Conservation (phyloP, 306 rosid species). For the Chamaecrista fasciculata region DNA sequence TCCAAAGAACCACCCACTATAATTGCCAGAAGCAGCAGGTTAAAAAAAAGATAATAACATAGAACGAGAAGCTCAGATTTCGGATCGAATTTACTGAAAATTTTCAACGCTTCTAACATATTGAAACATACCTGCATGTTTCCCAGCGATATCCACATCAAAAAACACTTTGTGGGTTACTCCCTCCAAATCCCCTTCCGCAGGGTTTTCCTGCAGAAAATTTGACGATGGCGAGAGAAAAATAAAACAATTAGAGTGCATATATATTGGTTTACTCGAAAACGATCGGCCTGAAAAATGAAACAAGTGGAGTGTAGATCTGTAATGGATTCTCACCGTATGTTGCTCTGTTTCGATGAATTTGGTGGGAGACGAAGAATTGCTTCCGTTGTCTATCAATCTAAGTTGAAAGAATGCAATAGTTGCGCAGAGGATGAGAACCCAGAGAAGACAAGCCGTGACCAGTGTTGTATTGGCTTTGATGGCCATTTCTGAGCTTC, state of each 20-base stretch:
- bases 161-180: conserved; percentile 45
- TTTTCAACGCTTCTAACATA: conserved; percentile 5
- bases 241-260: too few species aligned
- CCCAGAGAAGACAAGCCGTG: conserved; percentile 4
- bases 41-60: background rate
- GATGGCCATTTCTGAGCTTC: conserved; percentile 8
- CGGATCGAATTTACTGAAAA: background rate
- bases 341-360: background rate
- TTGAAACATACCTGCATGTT: conserved; percentile 33
- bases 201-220: conserved; percentile 30
- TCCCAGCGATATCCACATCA: conserved; percentile 40
- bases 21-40: background rate
- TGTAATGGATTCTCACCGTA: background rate
- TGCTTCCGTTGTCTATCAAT: conserved; percentile 29
- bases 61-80: background rate
- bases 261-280: conserved; percentile 15
- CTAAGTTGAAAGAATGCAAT: conserved; percentile 47
- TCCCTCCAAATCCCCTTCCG: conserved; percentile 37
- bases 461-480: background rate
- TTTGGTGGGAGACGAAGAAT: conserved; percentile 12
- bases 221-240: background rate
- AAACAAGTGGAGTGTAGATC: background rate
- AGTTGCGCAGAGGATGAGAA: conserved; percentile 32
- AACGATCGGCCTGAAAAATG: background rate
- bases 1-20: conserved; percentile 12